phyloP scores from a whole-genome alignment of 192 early-diverging fungal genomes.

The Thamnidium elegans region DNA sequence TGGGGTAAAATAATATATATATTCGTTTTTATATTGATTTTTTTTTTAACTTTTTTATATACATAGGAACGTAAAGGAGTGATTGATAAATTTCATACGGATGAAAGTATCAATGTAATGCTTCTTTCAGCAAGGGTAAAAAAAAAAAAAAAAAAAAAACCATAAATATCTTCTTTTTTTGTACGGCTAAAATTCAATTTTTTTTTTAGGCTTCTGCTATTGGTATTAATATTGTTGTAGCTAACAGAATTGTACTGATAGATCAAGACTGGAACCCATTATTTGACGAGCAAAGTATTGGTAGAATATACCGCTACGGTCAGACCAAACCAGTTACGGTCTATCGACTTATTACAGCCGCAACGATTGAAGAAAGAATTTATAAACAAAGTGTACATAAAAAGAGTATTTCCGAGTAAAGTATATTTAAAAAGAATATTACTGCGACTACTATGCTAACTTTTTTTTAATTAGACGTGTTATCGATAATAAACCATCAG shows the following conservation, averaged over 20 bases:
- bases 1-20: constrained; percentile 16
- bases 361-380: constrained; percentile 60
- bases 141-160: no score
- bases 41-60: neutral
- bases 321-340: constrained; percentile 68
- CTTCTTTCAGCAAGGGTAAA: constrained; percentile 59
- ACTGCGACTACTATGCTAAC: neutral
- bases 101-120: constrained; percentile 40
- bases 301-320: constrained; percentile 65
- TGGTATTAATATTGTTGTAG: constrained; percentile 66
- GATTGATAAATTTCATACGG: constrained; percentile 64
- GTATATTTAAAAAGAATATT: neutral
- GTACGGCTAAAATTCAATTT: neutral
- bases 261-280: constrained; percentile 83
- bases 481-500: constrained; percentile 8
- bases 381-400: constrained; percentile 74
- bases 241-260: constrained; percentile 69
- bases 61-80: constrained; percentile 45
- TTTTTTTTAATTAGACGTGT: neutral
- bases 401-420: constrained; percentile 55
- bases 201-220: constrained; percentile 27
- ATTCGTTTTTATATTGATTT: no score
- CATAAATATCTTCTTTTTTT: neutral
- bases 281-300: constrained; percentile 72
- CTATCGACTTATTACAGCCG: constrained; percentile 58